Conservation (phyloP, 2,329 filamentous ascomycete genomes). For the Fusarium pininemorale region DNA sequence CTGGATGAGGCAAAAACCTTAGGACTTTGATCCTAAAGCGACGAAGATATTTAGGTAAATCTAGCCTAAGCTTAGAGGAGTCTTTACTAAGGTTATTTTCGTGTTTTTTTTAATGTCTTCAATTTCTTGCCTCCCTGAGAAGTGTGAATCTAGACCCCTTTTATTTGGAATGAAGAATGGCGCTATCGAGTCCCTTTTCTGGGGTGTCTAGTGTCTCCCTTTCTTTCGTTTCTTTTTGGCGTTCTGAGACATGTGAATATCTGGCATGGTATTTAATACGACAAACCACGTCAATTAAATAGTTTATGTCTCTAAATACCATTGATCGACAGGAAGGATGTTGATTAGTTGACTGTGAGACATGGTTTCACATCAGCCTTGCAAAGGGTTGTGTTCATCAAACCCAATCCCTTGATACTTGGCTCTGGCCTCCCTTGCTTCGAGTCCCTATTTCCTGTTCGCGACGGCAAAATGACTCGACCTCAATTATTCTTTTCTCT, state of each 20-base stretch:
- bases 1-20: background rate
- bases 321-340: background rate
- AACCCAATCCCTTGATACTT: background rate
- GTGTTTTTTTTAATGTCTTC: background rate
- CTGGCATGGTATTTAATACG: background rate
- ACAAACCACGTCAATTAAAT: background rate
- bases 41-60: background rate
- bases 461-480: background rate
- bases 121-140: background rate
- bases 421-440: background rate
- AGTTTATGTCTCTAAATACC: background rate
- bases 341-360: background rate
- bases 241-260: background rate
- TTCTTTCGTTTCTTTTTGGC: background rate
- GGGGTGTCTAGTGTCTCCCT: background rate
- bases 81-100: background rate
- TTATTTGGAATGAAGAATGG: background rate
- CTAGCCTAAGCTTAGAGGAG: background rate
- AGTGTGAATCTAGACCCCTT: background rate
- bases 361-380: conserved; percentile 7
- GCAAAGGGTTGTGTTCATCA: background rate
- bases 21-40: rapidly evolving
- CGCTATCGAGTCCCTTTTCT: background rate
- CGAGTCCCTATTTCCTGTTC: background rate
- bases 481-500: background rate